phyloP scores from a whole-genome alignment of 1,284 basidiomycete genomes.

The Boletus semigastroideus region DNA sequence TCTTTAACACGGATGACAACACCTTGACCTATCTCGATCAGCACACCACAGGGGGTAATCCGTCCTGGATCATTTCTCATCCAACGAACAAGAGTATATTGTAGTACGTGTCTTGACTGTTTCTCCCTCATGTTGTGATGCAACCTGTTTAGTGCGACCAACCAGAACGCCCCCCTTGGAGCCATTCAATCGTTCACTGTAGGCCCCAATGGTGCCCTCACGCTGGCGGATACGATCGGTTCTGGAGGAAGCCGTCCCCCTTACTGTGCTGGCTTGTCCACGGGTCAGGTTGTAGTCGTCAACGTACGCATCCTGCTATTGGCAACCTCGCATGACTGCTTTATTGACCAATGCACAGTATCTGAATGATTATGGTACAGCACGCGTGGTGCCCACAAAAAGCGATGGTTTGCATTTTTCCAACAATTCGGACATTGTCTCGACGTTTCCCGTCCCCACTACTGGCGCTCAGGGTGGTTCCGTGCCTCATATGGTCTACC shows the following conservation, averaged over 20 bases:
- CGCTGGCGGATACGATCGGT: constrained; percentile 45
- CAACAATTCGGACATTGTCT: constrained; percentile 37
- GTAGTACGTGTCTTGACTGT: constrained; percentile 44
- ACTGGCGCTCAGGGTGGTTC: constrained; percentile 39
- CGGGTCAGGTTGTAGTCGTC: constrained; percentile 57
- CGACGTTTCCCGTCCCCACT: constrained; percentile 51
- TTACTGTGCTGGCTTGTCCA: constrained; percentile 49
- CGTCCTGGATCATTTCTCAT: constrained; percentile 49
- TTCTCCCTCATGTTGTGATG: neutral
- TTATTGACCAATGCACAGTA: constrained; percentile 41
- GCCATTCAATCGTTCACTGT: constrained; percentile 59
- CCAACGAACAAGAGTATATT: constrained; percentile 46
- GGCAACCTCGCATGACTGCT: too few relatives aligned
- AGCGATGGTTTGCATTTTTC: constrained; percentile 43
- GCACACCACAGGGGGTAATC: constrained; percentile 27
- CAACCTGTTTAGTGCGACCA: constrained; percentile 46
- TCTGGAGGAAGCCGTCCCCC: constrained; percentile 55
- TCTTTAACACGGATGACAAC: constrained; percentile 41
- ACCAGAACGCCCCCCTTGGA: constrained; percentile 49
- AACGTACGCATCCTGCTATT: constrained; percentile 41
- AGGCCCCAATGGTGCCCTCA: constrained; percentile 42
- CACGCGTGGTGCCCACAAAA: constrained; percentile 50
- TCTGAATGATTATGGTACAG: constrained; percentile 46
- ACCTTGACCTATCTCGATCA: constrained; percentile 36
- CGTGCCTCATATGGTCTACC: constrained; percentile 63